Percentiles rank a stretch among this genome's conserved stretches.
Evolutionary conservation across 1,284 basidiomycete genomes (phyloP).

Genomic region (Cerioporus squamosus): DNA sequence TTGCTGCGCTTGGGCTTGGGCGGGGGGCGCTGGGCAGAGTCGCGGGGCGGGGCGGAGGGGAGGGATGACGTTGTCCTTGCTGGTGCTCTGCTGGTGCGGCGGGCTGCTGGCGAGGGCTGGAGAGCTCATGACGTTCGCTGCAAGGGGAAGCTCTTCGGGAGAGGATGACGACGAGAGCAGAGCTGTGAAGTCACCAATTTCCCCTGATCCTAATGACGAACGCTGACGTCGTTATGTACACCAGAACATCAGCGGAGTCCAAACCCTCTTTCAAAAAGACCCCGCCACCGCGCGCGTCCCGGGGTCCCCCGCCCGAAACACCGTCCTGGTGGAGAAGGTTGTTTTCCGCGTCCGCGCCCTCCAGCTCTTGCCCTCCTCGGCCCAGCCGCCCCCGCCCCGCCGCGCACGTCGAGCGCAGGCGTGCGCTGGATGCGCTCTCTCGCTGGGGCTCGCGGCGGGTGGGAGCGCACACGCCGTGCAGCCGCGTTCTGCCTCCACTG

Average conservation of each 20-base stretch:
- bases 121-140: slow-evolving; percentile 25
- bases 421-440: too few relatives aligned
- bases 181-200: slow-evolving; percentile 26
- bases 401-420: not conserved
- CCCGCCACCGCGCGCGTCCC: slow-evolving; percentile 29
- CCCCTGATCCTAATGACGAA: slow-evolving; percentile 35
- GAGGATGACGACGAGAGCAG: slow-evolving; percentile 29
- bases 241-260: slow-evolving; percentile 36
- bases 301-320: slow-evolving; percentile 19
- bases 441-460: too few relatives aligned
- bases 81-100: slow-evolving; percentile 23
- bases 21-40: slow-evolving; percentile 11
- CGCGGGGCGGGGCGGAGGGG: slow-evolving; percentile 12
- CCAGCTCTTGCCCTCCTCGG: slow-evolving; percentile 3
- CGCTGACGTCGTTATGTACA: slow-evolving; percentile 41
- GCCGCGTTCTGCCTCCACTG: slow-evolving; percentile 5
- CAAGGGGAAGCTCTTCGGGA: slow-evolving; percentile 20
- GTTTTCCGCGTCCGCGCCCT: too few relatives aligned
- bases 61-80: slow-evolving; percentile 26
- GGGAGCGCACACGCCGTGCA: too few relatives aligned
- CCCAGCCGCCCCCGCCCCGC: slow-evolving; percentile 4
- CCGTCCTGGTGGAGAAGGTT: slow-evolving; percentile 24
- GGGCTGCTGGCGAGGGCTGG: slow-evolving; percentile 24
- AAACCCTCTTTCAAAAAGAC: slow-evolving; percentile 18
- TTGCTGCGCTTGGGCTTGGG: slow-evolving; percentile 52